Evolutionary conservation across 208 protist genomes (phyloP), one percentile per base, ranked within the genome.

Genomic region (Trypanosoma congolense): DNA sequence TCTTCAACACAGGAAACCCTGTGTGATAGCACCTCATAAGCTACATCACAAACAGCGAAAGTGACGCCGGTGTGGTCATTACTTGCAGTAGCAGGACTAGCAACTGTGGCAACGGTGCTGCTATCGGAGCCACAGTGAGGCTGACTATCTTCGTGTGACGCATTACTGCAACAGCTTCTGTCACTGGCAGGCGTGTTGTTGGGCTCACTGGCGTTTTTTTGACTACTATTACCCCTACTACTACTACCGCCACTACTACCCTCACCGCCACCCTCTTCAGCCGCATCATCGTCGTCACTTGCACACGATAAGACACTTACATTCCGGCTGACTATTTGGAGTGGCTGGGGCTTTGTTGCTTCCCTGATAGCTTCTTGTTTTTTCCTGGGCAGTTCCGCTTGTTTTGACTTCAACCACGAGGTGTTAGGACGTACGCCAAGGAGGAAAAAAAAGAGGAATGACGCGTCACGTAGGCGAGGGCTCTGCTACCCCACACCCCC

Each of bases 191-290:
- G 8, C 8, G 14, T 40, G 8, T 40, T 8, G 35, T 40, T 40
- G 14, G 35, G 35, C 14, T 14, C 35, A 14, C 14, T 14, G 35
- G 10, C 14, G 35, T 40, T n/a, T 8, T 14, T 40, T 14, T 40
- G 10, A 40, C 35, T 40, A 40, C 35, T 40, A 40, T 49, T 49
- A 29, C 40, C 4, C 4, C 40, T 66, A 49, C 59, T 31, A 51
- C 55, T 53, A 54, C 55, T 48, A 55, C 56, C 24, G 5, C 61
- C 28, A 67, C 53, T 43, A 59, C 51, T 55, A 43, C 61, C 25
- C 41, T 67, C 61, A 26, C 61, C 50, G 12, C 16, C 43, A 14
- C 9, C 28, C 0, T 60, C 61, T 5, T 67, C 53, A n/a, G 35
- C 28, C 16, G 44, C 36, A 46, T 57, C 29, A 22, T 35, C 54